Evolutionary conservation across 2,329 filamentous ascomycete species (phyloP).

Genomic region (Biscogniauxia sp.): DNA sequence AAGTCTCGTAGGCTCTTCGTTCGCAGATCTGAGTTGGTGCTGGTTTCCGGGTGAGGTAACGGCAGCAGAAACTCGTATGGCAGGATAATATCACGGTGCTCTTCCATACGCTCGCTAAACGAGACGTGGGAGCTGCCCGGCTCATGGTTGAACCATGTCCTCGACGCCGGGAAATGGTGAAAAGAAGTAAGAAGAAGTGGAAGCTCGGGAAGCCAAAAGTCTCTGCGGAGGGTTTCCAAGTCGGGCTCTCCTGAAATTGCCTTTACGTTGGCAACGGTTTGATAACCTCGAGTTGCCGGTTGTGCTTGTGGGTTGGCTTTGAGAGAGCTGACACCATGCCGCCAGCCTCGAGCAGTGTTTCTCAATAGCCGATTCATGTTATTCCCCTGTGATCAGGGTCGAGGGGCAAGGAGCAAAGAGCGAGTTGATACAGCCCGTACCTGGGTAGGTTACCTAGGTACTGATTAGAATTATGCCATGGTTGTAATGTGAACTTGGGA

Average conservation of each 20-base stretch:
- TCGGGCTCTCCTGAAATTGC: slow-evolving; percentile 12
- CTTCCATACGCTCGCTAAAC: slow-evolving; percentile 20
- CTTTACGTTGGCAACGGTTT: slow-evolving; percentile 1
- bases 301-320: background rate
- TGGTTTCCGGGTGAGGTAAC: background rate
- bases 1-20: slow-evolving; percentile 9
- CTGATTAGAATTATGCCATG: too few relatives aligned
- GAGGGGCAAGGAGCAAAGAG: too few relatives aligned
- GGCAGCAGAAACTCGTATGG: slow-evolving; percentile 29
- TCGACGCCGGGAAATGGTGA: slow-evolving; percentile 17
- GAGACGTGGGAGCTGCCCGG: slow-evolving; percentile 1
- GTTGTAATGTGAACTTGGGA: too few relatives aligned
- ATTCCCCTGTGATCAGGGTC: too few relatives aligned
- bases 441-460: too few relatives aligned
- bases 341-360: too few relatives aligned
- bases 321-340: background rate
- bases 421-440: too few relatives aligned
- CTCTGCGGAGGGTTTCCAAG: slow-evolving; percentile 20
- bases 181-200: slow-evolving; percentile 11
- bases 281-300: background rate
- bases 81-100: slow-evolving; percentile 20
- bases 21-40: background rate
- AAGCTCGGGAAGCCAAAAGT: slow-evolving; percentile 20
- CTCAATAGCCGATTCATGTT: too few relatives aligned
- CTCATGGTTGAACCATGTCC: slow-evolving; percentile 28